phyloP scores from a whole-genome alignment of 257 asterid species.

The Capsicum pubescens region DNA sequence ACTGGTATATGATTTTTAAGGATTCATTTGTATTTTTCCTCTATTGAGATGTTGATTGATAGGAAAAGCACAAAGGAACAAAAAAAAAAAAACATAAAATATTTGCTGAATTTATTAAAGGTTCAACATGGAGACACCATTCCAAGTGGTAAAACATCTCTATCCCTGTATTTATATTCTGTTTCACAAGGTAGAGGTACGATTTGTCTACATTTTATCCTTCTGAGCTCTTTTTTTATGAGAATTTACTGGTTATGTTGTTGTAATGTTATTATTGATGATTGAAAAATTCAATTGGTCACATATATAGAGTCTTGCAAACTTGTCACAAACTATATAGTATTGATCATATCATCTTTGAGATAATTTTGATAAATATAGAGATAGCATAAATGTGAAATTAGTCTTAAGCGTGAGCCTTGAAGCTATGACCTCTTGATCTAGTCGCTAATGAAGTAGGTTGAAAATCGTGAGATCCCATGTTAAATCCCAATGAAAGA shows the following conservation, averaged over 20 bases:
- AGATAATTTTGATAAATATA: too few species aligned
- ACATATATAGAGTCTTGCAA: too few species aligned
- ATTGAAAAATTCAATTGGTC: not conserved
- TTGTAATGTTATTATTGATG: not conserved
- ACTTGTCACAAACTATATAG: not conserved
- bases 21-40: not conserved
- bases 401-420: too few species aligned
- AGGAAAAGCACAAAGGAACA: not conserved
- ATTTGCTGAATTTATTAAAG: constrained; percentile 30
- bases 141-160: constrained; percentile 37
- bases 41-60: not conserved
- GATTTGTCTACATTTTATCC: too few species aligned
- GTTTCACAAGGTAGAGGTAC: too few species aligned
- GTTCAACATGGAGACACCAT: constrained; percentile 40
- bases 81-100: not conserved
- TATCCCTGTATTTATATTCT: too few species aligned
- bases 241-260: too few species aligned
- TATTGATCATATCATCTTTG: not conserved
- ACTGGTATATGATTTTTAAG: not conserved
- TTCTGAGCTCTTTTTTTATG: too few species aligned
- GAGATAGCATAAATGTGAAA: too few species aligned
- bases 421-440: too few species aligned
- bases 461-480: not conserved
- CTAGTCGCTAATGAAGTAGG: not conserved
- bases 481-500: too few species aligned